These are phyloP conservation scores for Hygrophorus pudorinus DNA, from an alignment of 768 basidiomycete species.

Conservation along the genomic window DNA sequence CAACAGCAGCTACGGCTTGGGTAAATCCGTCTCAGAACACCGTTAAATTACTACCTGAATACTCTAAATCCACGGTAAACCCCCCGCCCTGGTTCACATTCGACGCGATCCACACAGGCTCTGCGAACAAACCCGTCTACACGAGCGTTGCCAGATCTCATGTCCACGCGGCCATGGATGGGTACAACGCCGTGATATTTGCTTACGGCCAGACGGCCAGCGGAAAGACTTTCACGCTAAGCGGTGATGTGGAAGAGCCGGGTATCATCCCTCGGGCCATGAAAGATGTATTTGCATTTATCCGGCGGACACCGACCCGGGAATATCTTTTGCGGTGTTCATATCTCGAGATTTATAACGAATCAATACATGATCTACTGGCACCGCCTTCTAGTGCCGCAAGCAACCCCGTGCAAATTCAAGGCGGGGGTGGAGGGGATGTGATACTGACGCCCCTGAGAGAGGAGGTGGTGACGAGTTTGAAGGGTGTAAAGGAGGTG, in stretches of 20 bases:
- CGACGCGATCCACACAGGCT: constrained; percentile 69
- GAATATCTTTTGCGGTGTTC: constrained; percentile 94
- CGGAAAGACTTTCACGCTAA: constrained; percentile 50
- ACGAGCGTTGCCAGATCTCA: constrained; percentile 67
- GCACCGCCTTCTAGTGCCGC: constrained; percentile 50
- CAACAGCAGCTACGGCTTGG: constrained; percentile 47
- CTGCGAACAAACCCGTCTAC: constrained; percentile 74
- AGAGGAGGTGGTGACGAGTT: constrained; percentile 90
- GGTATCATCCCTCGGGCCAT: constrained; percentile 93
- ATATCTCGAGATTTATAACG: constrained; percentile 97
- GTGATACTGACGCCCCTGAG: constrained; percentile 65
- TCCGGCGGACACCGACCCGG: constrained; percentile 63
- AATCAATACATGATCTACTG: constrained; percentile 78
- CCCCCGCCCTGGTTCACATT: constrained; percentile 43
- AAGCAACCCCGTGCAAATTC: constrained; percentile 59
- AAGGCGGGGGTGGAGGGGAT: constrained; percentile 53
- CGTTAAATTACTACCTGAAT: constrained; percentile 53
- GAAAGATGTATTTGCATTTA: constrained; percentile 83
- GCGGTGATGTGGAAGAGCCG: constrained; percentile 74
- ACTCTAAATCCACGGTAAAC: constrained; percentile 32
- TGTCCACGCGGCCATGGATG: constrained; percentile 90
- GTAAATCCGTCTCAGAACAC: constrained; percentile 31
- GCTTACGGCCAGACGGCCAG: constrained; percentile 86
- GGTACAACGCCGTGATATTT: constrained; percentile 93
- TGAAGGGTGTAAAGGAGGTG: constrained; percentile 79